Evolutionary conservation across 2,329 filamentous ascomycete genomes (phyloP).

Genomic region (Sporothrix mexicana): DNA sequence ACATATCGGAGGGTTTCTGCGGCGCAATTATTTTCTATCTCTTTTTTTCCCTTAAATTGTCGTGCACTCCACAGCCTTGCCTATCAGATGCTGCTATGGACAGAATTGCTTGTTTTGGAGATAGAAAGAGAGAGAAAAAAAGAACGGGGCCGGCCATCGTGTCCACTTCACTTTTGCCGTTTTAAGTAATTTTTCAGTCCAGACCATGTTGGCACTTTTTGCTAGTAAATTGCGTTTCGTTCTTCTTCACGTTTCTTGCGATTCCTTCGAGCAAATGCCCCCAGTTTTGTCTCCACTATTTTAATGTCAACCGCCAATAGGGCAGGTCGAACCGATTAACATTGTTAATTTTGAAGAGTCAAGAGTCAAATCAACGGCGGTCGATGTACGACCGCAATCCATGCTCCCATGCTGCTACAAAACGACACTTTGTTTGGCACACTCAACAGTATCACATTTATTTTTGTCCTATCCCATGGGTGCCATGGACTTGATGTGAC

Average conservation of each 20-base stretch:
- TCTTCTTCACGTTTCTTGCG: background rate
- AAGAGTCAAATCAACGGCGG: background rate
- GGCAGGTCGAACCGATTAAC: constrained; percentile 7
- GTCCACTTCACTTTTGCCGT: constrained; percentile 2
- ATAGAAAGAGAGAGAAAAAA: background rate
- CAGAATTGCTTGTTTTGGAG: constrained; percentile 1
- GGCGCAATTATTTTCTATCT: background rate
- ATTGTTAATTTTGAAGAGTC: no score
- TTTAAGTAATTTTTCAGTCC: background rate
- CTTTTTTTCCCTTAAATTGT: background rate
- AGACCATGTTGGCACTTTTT: background rate
- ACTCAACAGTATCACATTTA: background rate
- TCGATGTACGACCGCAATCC: background rate
- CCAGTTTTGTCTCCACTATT: constrained; percentile 1
- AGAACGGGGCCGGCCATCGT: no score
- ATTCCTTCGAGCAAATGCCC: background rate
- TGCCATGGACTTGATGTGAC: background rate
- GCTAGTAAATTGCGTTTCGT: no score
- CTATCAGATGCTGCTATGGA: constrained; percentile 11
- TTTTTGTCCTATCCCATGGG: no score
- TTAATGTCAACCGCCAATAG: background rate
- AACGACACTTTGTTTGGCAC: background rate
- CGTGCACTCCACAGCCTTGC: constrained; percentile 4
- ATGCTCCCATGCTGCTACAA: no score
- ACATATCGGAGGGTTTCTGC: background rate